A percentile compares a stretch with the other conserved stretches of the same genome.
phyloP scores from a whole-genome alignment of 1,284 basidiomycete genomes.

The Rhizoctonia solani region DNA sequence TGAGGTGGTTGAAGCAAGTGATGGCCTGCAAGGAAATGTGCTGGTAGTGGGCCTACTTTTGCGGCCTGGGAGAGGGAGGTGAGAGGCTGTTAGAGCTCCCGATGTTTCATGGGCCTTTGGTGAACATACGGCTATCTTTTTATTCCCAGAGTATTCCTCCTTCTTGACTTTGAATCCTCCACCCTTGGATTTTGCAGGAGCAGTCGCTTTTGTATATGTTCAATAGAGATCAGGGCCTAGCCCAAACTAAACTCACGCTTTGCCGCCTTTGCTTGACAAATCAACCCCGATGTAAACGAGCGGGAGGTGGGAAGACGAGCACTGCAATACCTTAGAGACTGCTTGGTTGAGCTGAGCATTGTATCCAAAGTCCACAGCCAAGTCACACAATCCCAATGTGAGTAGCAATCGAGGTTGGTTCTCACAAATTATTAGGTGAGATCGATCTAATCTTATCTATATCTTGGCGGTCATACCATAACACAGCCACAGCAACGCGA shows the following conservation, averaged over 20 bases:
- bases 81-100: background rate
- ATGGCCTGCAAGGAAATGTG: conserved; percentile 2
- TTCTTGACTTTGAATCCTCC: conserved; percentile 27
- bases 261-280: conserved; percentile 20
- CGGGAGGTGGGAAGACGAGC: background rate
- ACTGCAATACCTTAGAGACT: background rate
- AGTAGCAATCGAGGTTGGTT: background rate
- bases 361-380: no score
- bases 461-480: background rate
- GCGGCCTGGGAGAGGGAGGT: background rate
- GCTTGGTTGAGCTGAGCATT: no score
- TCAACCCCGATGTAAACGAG: conserved; percentile 3
- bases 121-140: background rate
- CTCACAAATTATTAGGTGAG: background rate
- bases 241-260: conserved; percentile 5
- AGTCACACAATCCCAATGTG: no score
- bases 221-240: background rate
- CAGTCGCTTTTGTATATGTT: background rate
- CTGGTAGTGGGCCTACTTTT: conserved; percentile 6
- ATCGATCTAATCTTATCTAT: conserved; percentile 11
- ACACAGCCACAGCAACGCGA: background rate
- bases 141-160: conserved; percentile 4
- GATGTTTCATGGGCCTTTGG: background rate
- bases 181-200: background rate
- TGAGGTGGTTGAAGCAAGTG: conserved; percentile 2